phyloP scores from a whole-genome alignment of 164 flowering plant species.

The Buxus sempervirens region DNA sequence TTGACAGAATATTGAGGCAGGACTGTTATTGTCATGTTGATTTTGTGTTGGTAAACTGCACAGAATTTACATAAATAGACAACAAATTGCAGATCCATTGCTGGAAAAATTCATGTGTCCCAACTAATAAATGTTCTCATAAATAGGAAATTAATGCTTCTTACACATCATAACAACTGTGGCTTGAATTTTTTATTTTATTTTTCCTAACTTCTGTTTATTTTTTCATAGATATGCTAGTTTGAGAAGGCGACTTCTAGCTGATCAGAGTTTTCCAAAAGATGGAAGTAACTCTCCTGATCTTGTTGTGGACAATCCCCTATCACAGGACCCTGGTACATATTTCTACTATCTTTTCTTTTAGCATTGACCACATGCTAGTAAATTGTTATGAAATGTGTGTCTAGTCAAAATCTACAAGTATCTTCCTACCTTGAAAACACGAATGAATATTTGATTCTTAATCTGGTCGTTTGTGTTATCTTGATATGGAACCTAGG shows the following conservation, averaged over 20 bases:
- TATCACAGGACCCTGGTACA: slow-evolving; percentile 89
- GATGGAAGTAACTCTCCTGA: slow-evolving; percentile 59
- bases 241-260: slow-evolving; percentile 71
- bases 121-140: neutral
- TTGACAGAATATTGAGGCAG: neutral
- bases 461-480: no score
- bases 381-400: no score
- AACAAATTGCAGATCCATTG: neutral
- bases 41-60: neutral
- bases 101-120: neutral
- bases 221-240: slow-evolving; percentile 61
- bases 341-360: neutral
- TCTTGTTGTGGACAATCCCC: slow-evolving; percentile 79
- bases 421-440: neutral
- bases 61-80: neutral
- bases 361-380: no score
- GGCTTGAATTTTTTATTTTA: neutral
- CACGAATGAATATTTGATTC: no score
- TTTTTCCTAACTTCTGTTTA: slow-evolving; percentile 1
- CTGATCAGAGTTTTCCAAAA: slow-evolving; percentile 67
- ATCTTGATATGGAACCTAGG: no score
- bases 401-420: neutral
- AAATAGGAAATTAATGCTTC: neutral
- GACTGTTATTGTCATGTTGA: neutral
- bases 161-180: no score